These are phyloP conservation scores for Pyrenopolyporus hunteri DNA, from an alignment of 495 filamentous ascomycete genomes.

Conservation along the genomic window DNA sequence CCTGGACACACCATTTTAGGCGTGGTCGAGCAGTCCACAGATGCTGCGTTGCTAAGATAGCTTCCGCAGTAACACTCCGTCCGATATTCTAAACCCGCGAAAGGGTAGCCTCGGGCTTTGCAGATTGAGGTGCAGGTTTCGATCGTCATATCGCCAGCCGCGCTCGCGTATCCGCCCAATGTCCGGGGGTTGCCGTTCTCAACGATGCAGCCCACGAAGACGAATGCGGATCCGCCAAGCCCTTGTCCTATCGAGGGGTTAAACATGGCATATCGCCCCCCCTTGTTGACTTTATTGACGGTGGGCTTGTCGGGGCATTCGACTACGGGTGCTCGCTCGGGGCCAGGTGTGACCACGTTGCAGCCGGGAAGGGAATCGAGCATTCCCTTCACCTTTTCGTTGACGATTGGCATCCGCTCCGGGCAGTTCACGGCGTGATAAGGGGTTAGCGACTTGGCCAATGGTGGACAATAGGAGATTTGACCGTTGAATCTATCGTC, in stretches of 20 bases:
- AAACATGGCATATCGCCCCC: conserved; percentile 14
- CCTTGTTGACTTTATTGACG: conserved; percentile 4
- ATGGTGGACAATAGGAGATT: conserved; percentile 58
- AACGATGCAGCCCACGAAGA: conserved; percentile 57
- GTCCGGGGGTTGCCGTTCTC: conserved; percentile 42
- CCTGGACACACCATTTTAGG: conserved; percentile 43
- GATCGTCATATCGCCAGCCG: conserved; percentile 43
- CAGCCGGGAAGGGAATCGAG: conserved; percentile 55
- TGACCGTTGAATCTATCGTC: conserved; percentile 53
- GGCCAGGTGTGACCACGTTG: conserved; percentile 54
- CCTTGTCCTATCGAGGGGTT: conserved; percentile 13
- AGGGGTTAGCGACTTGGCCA: conserved; percentile 53
- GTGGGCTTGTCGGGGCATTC: conserved; percentile 19
- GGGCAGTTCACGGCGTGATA: conserved; percentile 48
- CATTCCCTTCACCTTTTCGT: conserved; percentile 44
- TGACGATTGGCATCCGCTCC: conserved; percentile 36
- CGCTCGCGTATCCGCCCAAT: conserved; percentile 1
- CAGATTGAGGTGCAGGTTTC: conserved; percentile 49
- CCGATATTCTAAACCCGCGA: conserved; percentile 51
- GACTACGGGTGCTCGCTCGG: conserved; percentile 37
- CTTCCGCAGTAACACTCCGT: conserved; percentile 42
- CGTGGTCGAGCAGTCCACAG: conserved; percentile 31
- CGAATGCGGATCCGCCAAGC: conserved; percentile 14
- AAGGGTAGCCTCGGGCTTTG: conserved; percentile 38
- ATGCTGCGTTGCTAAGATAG: conserved; percentile 18